Conservation (phyloP, 495 filamentous ascomycete species). For the Penicillium longicatenatum region DNA sequence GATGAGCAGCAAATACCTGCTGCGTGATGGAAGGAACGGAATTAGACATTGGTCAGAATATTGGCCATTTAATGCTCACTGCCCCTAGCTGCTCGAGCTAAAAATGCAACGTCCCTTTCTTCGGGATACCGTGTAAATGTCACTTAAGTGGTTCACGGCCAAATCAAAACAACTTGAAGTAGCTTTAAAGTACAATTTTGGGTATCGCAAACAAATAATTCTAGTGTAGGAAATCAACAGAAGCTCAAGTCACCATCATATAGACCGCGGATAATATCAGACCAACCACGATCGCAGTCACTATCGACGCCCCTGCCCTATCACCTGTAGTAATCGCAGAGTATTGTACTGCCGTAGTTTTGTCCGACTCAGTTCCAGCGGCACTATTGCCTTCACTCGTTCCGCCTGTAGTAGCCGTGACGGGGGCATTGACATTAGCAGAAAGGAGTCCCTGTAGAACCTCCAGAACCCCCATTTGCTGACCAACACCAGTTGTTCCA, state of each 20-base stretch:
- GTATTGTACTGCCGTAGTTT: slow-evolving; percentile 2
- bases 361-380: slow-evolving; percentile 13
- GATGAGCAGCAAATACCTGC: slow-evolving; percentile 31
- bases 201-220: background rate
- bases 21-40: slow-evolving; percentile 10
- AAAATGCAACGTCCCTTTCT: background rate
- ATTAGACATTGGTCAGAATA: background rate
- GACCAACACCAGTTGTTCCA: slow-evolving; percentile 48
- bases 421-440: slow-evolving; percentile 4
- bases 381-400: slow-evolving; percentile 17
- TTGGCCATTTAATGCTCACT: background rate
- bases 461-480: slow-evolving; percentile 72
- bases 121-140: too few relatives aligned
- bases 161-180: background rate
- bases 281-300: slow-evolving; percentile 10
- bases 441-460: slow-evolving; percentile 52
- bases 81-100: background rate
- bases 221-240: background rate
- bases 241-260: slow-evolving; percentile 12
- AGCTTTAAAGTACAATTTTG: background rate
- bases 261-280: slow-evolving; percentile 14
- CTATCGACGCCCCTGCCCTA: slow-evolving; percentile 9
- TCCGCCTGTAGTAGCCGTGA: slow-evolving; percentile 17
- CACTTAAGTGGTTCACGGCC: background rate
- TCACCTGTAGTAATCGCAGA: slow-evolving; percentile 9